Evolutionary conservation across 306 rosid species (phyloP), one percentile per base, ranked within the genome.

Genomic region (Carpinus fangiana): DNA sequence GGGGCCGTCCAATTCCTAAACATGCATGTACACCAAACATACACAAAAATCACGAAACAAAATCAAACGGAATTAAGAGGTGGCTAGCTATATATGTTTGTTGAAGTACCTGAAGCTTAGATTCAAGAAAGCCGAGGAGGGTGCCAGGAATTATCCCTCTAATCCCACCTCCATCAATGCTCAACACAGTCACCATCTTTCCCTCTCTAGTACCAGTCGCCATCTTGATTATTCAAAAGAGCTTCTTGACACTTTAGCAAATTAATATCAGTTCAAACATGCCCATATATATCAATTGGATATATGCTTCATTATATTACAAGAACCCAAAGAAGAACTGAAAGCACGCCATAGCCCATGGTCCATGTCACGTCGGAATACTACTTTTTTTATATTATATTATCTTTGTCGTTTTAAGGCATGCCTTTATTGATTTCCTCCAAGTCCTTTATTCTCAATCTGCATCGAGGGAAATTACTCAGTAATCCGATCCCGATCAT

Each of bases 151-250:
- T 77, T 60, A 77, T 77, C 51, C 80, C 80, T 54, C 36, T 67
- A 52, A 77, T 26, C 12, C 80, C 74, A 4, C 80, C 80, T 0
- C 80, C 80, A 17, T 77, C 80, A 14, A 77, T 77, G 67, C 80
- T 77, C 14, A 77, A 50, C n/a, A 77, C 50, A 12, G 80, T 77
- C 20, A 53, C 23, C 51, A 68, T n/a, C 16, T 67, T 7, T 8
- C 56, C 55, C 28, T 21, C 67, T 10, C 31, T 43, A 12, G 52
- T 9, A 23, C 71, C 69, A 14, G 21, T 34, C 10, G 38, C 12
- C 38, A 34, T 36, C 20, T 65, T 7, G 4, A 26, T 4, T 16
- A n/a, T n/a, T n/a, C 47, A 5, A 36, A 34, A 34, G 13, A 65
- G 55, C 17, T 51, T 51, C 55, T 34, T 14, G 26, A 8, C 12